phyloP scores from a whole-genome alignment of 2,329 filamentous ascomycete genomes.

The Penicillium concentricum region DNA sequence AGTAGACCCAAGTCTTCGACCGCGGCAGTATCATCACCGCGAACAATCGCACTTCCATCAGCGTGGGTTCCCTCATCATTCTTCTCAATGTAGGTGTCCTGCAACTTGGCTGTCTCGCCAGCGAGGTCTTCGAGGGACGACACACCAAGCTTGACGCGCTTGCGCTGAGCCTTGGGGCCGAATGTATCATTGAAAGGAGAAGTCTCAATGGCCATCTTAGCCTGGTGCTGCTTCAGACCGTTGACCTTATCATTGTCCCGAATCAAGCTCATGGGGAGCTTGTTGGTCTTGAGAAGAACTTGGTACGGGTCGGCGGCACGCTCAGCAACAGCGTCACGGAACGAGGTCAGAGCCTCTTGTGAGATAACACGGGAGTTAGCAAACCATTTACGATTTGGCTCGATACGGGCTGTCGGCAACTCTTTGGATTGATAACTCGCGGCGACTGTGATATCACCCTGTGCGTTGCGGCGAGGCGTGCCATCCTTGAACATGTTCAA shows the following conservation, averaged over 20 bases:
- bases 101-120: conserved; percentile 73
- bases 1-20: conserved; percentile 34
- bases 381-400: conserved; percentile 98
- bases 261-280: conserved; percentile 93
- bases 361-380: conserved; percentile 88
- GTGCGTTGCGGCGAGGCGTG: conserved; percentile 75
- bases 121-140: conserved; percentile 79
- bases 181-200: conserved; percentile 86
- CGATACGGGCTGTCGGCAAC: conserved; percentile 77
- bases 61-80: conserved; percentile 75
- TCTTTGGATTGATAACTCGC: conserved; percentile 82
- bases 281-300: conserved; percentile 94
- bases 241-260: conserved; percentile 74
- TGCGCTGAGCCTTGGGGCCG: conserved; percentile 88
- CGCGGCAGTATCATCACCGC: conserved; percentile 50
- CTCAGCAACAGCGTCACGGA: conserved; percentile 89
- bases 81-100: conserved; percentile 77
- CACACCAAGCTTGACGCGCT: conserved; percentile 84
- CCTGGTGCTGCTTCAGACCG: conserved; percentile 85
- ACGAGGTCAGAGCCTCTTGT: conserved; percentile 81
- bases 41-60: conserved; percentile 65
- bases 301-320: conserved; percentile 87
- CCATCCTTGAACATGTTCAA: conserved; percentile 91
- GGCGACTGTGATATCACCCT: conserved; percentile 80
- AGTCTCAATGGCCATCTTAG: conserved; percentile 89